Base-by-base conservation (phyloP, 2,329 filamentous ascomycete species). In the Diaporthe longicolla region DNA sequence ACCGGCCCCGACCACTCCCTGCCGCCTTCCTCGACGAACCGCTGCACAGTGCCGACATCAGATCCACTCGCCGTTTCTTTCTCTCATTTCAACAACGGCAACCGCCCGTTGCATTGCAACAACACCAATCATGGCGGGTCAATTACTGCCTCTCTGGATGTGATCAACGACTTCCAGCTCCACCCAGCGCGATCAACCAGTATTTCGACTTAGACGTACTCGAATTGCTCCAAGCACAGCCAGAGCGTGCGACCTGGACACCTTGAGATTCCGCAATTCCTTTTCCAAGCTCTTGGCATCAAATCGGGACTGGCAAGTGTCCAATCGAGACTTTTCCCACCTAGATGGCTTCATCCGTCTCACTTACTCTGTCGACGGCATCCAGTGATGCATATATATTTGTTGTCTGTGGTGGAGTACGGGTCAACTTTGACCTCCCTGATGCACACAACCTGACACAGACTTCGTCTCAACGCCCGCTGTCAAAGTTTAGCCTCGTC, bases 401-500 rank as follows among this genome's bases (percentile, higher is more conserved):
- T 19, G 40, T 43, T 6, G 15, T 7, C 40, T 19, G 15, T 21
- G 15, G 48, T 37, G 63, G 13, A 63, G 26, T 32, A 32, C 40
- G 61, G 61, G 29, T 24, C 45, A 13, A 40, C 26, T 43, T 59
- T 11, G 40, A 54, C 43, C 17, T 52, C 52, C 58, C 58, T 65
- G 58, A 45, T 32, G 52, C 10, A 35, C 48, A 24, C 61, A 19
- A n/a, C n/a, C 61, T 75, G 74, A 74, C 24, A 76, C 72, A 45
- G 59, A 35, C 21, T 24, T 43, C 72, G 74, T 72, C 74, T 74
- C 72, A 74, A 70, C 55, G 57, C 19, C 7, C 24, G 63, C 72
- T 13, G 32, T 63, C 65, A 43, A 48, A 59, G 61, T 40, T 61
- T 32, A 68, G 15, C 48, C 40, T 48, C 26, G 52, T 52, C 59